Conservation (phyloP, 257 asterid species). For the Nicotiana attenuata region DNA sequence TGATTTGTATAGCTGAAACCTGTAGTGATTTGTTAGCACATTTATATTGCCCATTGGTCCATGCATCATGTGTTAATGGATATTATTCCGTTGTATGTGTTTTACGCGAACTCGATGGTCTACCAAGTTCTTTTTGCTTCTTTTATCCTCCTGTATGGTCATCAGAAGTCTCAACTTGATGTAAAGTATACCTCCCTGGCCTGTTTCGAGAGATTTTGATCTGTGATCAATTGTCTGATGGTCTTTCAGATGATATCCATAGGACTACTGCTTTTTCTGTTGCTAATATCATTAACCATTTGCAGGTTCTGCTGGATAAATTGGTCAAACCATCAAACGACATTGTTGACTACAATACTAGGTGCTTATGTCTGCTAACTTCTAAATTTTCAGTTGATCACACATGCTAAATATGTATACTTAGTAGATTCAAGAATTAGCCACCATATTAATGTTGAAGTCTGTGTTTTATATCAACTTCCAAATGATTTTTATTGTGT, state of each 20-base stretch:
- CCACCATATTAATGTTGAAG: neutral
- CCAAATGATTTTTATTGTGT: neutral
- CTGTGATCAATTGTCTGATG: neutral
- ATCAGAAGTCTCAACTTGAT: neutral
- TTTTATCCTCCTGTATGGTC: neutral
- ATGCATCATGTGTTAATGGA: neutral
- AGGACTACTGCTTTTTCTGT: neutral
- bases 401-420: neutral
- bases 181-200: neutral
- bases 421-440: neutral
- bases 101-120: neutral
- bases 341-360: constrained; percentile 86
- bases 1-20: neutral
- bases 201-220: neutral
- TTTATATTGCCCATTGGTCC: neutral
- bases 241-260: neutral
- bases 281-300: constrained; percentile 22
- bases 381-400: neutral
- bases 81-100: neutral
- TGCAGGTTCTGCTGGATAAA: constrained; percentile 90
- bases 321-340: constrained; percentile 86
- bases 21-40: neutral
- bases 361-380: constrained; percentile 38
- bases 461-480: neutral
- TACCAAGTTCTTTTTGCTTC: neutral